These are phyloP conservation scores for Ogataea minuta DNA, from an alignment of 805 yeast genomes.

Conservation along the genomic window DNA sequence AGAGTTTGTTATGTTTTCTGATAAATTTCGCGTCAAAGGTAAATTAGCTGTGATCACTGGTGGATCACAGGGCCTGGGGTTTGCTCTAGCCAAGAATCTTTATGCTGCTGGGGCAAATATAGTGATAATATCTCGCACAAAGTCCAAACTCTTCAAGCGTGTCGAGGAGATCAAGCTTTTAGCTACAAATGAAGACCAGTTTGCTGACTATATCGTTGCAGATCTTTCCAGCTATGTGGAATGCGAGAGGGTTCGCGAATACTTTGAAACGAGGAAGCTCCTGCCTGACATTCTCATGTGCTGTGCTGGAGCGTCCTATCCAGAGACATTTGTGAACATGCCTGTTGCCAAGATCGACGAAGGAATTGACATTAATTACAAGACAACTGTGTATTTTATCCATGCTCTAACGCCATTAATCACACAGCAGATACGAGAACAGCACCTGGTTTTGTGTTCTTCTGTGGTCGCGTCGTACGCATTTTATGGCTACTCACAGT, in stretches of 20 bases:
- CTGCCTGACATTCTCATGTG: constrained; percentile 73
- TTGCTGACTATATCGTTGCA: constrained; percentile 48
- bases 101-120: constrained; percentile 56
- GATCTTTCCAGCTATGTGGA: constrained; percentile 66
- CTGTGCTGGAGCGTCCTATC: constrained; percentile 86
- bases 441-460: constrained; percentile 63
- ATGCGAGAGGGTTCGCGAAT: constrained; percentile 38
- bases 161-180: constrained; percentile 41
- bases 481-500: constrained; percentile 86
- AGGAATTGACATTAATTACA: constrained; percentile 71
- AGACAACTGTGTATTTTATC: constrained; percentile 65
- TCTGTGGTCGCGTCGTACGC: constrained; percentile 83
- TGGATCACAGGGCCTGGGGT: constrained; percentile 93
- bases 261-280: constrained; percentile 21
- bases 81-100: constrained; percentile 60
- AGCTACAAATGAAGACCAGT: constrained; percentile 32
- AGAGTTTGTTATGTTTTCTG: constrained; percentile 2
- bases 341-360: constrained; percentile 52
- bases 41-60: constrained; percentile 79
- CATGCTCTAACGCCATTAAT: constrained; percentile 58
- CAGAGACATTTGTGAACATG: constrained; percentile 73
- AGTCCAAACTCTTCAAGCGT: constrained; percentile 50
- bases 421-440: constrained; percentile 24
- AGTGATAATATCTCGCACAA: constrained; percentile 75
- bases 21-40: constrained; percentile 37